Base-by-base conservation (phyloP, 345 rosid genomes). In the Viola odorata region DNA sequence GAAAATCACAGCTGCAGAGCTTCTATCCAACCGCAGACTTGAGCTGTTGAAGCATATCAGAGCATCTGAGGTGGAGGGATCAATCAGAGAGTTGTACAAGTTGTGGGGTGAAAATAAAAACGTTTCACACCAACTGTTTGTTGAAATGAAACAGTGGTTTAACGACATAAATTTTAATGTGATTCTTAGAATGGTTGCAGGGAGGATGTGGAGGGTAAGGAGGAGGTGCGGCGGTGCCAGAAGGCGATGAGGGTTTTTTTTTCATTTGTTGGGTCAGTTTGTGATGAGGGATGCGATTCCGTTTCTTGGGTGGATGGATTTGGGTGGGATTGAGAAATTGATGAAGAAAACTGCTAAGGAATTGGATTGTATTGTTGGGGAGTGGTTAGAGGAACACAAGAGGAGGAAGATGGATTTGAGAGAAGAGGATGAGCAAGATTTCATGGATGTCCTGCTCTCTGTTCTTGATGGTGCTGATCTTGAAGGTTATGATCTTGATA, bases 71-170 rank as follows among this genome's bases (percentile, higher is more conserved):
- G 77, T 45, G 4, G 56, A 64, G 38, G 39, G 8, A 1, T 60
- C 69, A 0, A 37, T 76, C 0, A 68, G 63, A 42, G 77, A 71
- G 3, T 41, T 77, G 12, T 64, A 68, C 70, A 60, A 45, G 53
- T 15, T 36, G 4, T 75, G 79, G 77, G 12, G 6, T 0, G 32
- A 42, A 40, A 45, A 12, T 42, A 67, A 50, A 16, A 54, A 54
- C 51, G 49, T 12, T 1, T 37, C 48, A 1, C 45, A 55, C 50
- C 57, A 61, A 12, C 55, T 70, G 32, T 15, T 38, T 41, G 73
- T 81, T 16, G 78, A 77, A 4, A 37, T 80, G 73, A 72, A 69
- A 10, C 64, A 57, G 50, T 69, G 79, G 77, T 50, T 74, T 13
- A 69, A 63, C 0, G 67, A 77, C 40, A 44, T 74, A 55, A 60